phyloP scores from a whole-genome alignment of 306 rosid genomes.

The Carpinus fangiana region DNA sequence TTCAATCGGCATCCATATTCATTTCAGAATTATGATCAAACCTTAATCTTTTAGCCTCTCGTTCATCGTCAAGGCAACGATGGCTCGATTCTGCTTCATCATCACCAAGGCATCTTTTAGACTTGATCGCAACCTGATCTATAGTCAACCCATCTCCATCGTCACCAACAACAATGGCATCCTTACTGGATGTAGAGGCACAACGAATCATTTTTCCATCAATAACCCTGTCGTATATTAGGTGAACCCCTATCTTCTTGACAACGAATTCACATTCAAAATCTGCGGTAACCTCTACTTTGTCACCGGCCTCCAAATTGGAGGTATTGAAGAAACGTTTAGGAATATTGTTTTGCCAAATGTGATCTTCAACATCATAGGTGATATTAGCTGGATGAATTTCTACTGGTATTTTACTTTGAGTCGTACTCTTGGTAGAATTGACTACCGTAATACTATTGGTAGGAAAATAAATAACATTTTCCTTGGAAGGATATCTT shows the following conservation, averaged over 20 bases:
- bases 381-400: no score
- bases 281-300: slow-evolving; percentile 4
- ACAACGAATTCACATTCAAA: slow-evolving; percentile 10
- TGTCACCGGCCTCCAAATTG: slow-evolving; percentile 28
- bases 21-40: not conserved
- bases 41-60: no score
- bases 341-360: slow-evolving; percentile 29
- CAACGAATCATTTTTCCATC: not conserved
- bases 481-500: no score
- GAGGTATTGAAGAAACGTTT: not conserved
- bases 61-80: no score
- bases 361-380: slow-evolving; percentile 8
- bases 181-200: not conserved
- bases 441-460: not conserved
- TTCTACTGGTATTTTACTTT: not conserved
- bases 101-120: not conserved
- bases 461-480: no score
- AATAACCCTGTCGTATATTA: not conserved
- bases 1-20: not conserved
- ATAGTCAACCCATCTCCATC: not conserved
- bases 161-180: not conserved
- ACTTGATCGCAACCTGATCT: not conserved
- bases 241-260: slow-evolving; percentile 22
- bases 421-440: not conserved
- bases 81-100: not conserved